Conservation (phyloP, 257 asterid genomes). For the Avicennia marina region DNA sequence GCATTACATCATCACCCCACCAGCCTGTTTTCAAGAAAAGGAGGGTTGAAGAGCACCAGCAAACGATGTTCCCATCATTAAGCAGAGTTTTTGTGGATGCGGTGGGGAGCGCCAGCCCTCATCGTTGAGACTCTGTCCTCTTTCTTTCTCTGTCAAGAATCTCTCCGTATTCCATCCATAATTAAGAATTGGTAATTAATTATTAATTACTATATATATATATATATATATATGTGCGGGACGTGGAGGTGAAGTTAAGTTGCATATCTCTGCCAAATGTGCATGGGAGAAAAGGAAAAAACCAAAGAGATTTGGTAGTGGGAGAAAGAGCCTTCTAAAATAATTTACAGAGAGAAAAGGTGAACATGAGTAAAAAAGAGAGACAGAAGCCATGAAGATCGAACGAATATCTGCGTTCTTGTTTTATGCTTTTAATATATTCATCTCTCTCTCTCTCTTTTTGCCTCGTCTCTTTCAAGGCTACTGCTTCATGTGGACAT, state of each 20-base stretch:
- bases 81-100: constrained; percentile 56
- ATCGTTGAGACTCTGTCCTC: constrained; percentile 12
- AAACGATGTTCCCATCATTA: constrained; percentile 46
- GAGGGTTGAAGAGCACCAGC: constrained; percentile 45
- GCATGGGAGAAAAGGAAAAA: constrained; percentile 14
- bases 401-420: constrained; percentile 25
- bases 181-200: too few relatives aligned
- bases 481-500: constrained; percentile 11
- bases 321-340: constrained; percentile 39
- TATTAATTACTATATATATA: too few relatives aligned
- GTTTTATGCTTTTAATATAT: constrained; percentile 13
- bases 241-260: constrained; percentile 17
- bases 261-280: constrained; percentile 26
- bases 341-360: constrained; percentile 18
- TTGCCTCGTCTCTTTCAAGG: constrained; percentile 23
- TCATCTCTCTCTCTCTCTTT: constrained; percentile 3
- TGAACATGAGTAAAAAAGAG: constrained; percentile 12
- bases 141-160: background rate
- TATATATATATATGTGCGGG: too few relatives aligned
- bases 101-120: constrained; percentile 52
- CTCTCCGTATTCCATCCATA: constrained; percentile 11
- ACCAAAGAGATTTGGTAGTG: constrained; percentile 35
- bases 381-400: constrained; percentile 17
- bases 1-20: constrained; percentile 26
- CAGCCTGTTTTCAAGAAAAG: constrained; percentile 42